Base-by-base conservation (phyloP, 1,284 basidiomycete species). In the Leccinum angustisporum region DNA sequence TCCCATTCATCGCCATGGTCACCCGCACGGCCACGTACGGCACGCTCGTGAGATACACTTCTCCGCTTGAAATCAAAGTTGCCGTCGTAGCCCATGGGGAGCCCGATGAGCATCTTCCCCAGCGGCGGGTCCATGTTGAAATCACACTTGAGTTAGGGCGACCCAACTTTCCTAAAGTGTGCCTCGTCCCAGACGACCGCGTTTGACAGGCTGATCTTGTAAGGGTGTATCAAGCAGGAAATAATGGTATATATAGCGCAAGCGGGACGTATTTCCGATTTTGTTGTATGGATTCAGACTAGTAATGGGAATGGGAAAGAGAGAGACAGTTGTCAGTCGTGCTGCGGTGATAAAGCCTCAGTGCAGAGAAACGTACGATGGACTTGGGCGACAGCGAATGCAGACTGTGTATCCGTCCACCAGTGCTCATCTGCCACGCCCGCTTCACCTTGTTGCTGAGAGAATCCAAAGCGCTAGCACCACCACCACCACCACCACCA, bases 141-240 rank as follows among this genome's bases (percentile, higher is more conserved):
- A 80, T 97, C 91, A 72, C 94, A 91, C 75, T 95, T 95, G 74
- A 99, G 82, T 77, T 99, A 99, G 78, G 97, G 92, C 30, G 94
- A 94, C 60, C 94, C 95, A 77, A 97, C 97, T 78, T 97, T 97
- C 69, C 95, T 95, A 77, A 97, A 97, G 77, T 97, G 95, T 16
- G 95, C 95, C 81, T 98, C 97, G 77, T 99, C 97, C 97, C 97
- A 99, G 62, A 98, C 88, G 76, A 99, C 97, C 67, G 86, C 77
- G 70, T 91, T 85, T 58, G 92, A 85, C 61, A 87, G 85, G n/a
- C 97, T 96, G 63, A 99, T 99, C 66, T 89, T 85, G 82, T 96
- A 93, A 77, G 93, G 96, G 43, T 96, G 90, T 9, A 97, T 98
- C 83, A 92, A 92, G 80, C 97, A 95, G 31, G 94, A 88, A 61